Evolutionary conservation across 805 yeast genomes (phyloP).

Genomic region (Zygoascus flipseniorum): DNA sequence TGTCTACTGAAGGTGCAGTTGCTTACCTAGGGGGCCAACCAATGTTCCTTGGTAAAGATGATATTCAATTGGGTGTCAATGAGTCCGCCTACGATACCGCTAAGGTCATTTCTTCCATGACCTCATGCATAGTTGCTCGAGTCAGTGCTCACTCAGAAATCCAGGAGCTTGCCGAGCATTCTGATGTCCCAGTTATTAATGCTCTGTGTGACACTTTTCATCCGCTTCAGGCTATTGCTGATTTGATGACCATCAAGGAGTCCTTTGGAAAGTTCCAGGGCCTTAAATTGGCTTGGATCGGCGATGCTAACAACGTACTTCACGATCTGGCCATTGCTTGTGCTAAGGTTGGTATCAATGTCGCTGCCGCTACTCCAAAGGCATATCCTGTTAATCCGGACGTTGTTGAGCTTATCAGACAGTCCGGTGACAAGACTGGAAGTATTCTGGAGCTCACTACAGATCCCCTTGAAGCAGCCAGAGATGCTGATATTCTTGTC

Average conservation of each 20-base stretch:
- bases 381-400: conserved; percentile 53
- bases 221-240: conserved; percentile 93
- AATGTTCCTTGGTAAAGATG: conserved; percentile 93
- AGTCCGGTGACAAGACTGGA: conserved; percentile 36
- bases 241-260: conserved; percentile 78
- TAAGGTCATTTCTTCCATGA: conserved; percentile 87
- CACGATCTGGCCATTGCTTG: conserved; percentile 89
- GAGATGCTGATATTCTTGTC: conserved; percentile 70
- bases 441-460: conserved; percentile 47
- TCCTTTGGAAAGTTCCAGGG: conserved; percentile 44
- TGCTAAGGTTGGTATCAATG: conserved; percentile 72
- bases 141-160: conserved; percentile 82
- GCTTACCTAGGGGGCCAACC: conserved; percentile 92
- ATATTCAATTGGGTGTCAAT: conserved; percentile 92
- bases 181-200: conserved; percentile 85
- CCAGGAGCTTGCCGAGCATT: conserved; percentile 63
- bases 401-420: conserved; percentile 47
- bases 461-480: conserved; percentile 68
- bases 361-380: conserved; percentile 77
- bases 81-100: conserved; percentile 87
- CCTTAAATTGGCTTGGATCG: conserved; percentile 87
- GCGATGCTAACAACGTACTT: conserved; percentile 93
- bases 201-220: conserved; percentile 89
- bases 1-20: conserved; percentile 91
- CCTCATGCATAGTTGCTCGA: conserved; percentile 94